Evolutionary conservation across 2,329 filamentous ascomycete genomes (phyloP).

Genomic region (Penicillium sclerotigenum): DNA sequence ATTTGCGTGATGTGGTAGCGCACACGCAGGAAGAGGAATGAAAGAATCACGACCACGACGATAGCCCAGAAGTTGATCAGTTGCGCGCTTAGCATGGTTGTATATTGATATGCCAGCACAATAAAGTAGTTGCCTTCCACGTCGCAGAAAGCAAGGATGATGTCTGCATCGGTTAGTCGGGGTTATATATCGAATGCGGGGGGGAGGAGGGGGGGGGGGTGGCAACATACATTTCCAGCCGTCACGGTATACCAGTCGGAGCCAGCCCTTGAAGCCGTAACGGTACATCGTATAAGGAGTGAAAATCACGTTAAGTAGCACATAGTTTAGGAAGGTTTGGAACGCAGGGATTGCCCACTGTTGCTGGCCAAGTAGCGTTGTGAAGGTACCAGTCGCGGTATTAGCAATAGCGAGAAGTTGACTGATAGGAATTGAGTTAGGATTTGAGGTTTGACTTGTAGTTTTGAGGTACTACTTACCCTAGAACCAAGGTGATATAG

Average conservation of each 20-base stretch:
- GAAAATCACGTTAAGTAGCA: constrained; percentile 78
- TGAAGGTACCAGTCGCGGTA: constrained; percentile 89
- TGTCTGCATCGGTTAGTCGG: constrained; percentile 46
- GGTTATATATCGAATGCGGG: neutral
- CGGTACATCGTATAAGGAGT: constrained; percentile 73
- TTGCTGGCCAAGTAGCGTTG: constrained; percentile 64
- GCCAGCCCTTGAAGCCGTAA: constrained; percentile 72
- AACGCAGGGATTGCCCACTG: constrained; percentile 87
- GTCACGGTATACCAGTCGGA: constrained; percentile 61
- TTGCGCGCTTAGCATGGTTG: constrained; percentile 87
- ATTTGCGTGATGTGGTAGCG: constrained; percentile 88
- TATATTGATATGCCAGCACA: constrained; percentile 88
- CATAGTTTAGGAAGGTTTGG: constrained; percentile 94
- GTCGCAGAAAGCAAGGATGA: constrained; percentile 88
- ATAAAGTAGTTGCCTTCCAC: constrained; percentile 98
- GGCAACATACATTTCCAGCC: constrained; percentile 73
- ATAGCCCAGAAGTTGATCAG: constrained; percentile 99
- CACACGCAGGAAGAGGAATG: constrained; percentile 76
- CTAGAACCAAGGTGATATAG: constrained; percentile 75
- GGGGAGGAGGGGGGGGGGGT: too few relatives aligned
- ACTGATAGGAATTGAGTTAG: constrained; percentile 34
- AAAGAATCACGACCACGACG: constrained; percentile 81
- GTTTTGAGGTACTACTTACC: constrained; percentile 46
- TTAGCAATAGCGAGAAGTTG: constrained; percentile 86
- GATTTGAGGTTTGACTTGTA: neutral